Evolutionary conservation across 371 early-diverging fungal species (phyloP).

Genomic region (Smittium culicis): DNA sequence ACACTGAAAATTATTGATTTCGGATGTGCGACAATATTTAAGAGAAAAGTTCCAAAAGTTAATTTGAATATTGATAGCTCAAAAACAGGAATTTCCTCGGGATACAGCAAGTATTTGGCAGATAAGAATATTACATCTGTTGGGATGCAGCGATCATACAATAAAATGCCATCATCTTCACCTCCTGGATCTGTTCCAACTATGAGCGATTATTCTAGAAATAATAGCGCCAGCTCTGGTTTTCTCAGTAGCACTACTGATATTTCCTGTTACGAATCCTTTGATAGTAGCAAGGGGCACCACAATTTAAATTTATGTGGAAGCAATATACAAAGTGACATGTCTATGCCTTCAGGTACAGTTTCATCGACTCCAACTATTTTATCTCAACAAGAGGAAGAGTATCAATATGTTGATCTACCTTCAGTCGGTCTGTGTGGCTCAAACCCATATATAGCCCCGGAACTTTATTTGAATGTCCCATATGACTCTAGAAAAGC

Average conservation of each 20-base stretch:
- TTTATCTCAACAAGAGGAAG: slow-evolving; percentile 32
- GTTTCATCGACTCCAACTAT: not conserved
- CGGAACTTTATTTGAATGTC: slow-evolving; percentile 40
- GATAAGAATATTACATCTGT: not conserved
- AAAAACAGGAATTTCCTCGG: not conserved
- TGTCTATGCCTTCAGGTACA: not conserved
- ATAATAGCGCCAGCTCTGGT: too few species aligned
- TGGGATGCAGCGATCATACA: not conserved
- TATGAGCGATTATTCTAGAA: too few species aligned
- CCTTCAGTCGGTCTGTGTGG: slow-evolving; percentile 43
- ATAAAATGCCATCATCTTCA: not conserved
- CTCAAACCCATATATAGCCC: slow-evolving; percentile 45
- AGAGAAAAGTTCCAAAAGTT: slow-evolving; percentile 27
- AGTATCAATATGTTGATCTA: slow-evolving; percentile 43
- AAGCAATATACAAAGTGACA: not conserved
- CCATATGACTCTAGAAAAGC: slow-evolving; percentile 62
- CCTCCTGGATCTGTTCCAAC: not conserved
- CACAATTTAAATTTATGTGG: too few species aligned
- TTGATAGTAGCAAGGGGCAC: not conserved
- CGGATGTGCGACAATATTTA: slow-evolving; percentile 87
- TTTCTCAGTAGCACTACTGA: not conserved
- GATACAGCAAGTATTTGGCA: not conserved
- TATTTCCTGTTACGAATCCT: not conserved
- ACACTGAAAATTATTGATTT: slow-evolving; percentile 96
- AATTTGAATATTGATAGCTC: not conserved